phyloP scores from a whole-genome alignment of 1,284 basidiomycete species.

The Papiliotrema fonsecae region DNA sequence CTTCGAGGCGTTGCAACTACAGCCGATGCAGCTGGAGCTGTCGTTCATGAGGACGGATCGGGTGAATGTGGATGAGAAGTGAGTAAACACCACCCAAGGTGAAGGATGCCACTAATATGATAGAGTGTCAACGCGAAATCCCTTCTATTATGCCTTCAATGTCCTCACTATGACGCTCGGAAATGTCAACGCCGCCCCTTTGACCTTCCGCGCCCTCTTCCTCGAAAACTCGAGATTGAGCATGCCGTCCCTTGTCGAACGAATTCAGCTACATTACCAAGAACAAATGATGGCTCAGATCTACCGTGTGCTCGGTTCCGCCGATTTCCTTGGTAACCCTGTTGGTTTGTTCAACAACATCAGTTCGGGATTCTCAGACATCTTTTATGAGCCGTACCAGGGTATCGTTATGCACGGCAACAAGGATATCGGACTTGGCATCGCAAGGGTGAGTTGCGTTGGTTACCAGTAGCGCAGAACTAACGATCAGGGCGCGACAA shows the following conservation, averaged over 20 bases:
- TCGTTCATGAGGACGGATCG: constrained; percentile 97
- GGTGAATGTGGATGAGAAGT: constrained; percentile 90
- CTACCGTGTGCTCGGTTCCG: constrained; percentile 92
- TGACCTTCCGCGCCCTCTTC: constrained; percentile 89
- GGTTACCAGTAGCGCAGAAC: not conserved
- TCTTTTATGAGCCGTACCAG: constrained; percentile 98
- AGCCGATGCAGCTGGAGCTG: constrained; percentile 85
- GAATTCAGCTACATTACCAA: constrained; percentile 88
- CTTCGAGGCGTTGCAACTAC: constrained; percentile 95
- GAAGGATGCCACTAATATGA: constrained; percentile 4
- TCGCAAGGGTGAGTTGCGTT: constrained; percentile 68
- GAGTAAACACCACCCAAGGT: constrained; percentile 36
- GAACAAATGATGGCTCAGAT: constrained; percentile 92
- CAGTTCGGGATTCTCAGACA: constrained; percentile 96
- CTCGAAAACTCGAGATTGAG: constrained; percentile 93
- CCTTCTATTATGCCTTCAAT: constrained; percentile 88
- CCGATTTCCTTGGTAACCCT: constrained; percentile 78
- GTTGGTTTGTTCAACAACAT: constrained; percentile 98
- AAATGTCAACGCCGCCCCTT: constrained; percentile 94
- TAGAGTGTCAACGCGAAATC: constrained; percentile 70
- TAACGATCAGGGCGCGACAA: constrained; percentile 74
- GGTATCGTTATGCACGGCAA: constrained; percentile 97
- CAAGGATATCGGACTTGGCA: constrained; percentile 91
- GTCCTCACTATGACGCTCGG: constrained; percentile 95
- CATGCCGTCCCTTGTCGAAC: constrained; percentile 73